Evolutionary conservation across 345 rosid genomes (phyloP).

Genomic region (Hypericum androsaemum): DNA sequence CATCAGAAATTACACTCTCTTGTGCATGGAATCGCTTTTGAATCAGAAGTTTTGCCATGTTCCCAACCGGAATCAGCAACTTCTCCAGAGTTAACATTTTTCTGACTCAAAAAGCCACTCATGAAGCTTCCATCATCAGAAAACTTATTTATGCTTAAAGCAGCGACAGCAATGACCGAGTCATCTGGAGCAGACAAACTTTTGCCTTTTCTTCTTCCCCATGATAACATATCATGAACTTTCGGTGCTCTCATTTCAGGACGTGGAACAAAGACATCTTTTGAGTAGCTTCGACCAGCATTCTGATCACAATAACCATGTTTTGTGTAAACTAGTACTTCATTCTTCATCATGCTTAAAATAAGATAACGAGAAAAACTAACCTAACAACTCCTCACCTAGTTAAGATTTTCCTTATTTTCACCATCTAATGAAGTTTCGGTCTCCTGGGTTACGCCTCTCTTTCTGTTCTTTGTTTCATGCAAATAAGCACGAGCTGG

Average conservation of each 20-base stretch:
- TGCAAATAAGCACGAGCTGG: constrained; percentile 80
- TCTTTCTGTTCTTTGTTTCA: constrained; percentile 62
- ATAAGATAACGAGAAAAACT: neutral
- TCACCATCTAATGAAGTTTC: constrained; percentile 17
- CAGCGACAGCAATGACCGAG: constrained; percentile 40
- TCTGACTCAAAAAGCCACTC: constrained; percentile 36
- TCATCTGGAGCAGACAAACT: constrained; percentile 39
- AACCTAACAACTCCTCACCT: constrained; percentile 25
- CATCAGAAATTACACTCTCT: constrained; percentile 20
- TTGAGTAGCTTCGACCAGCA: constrained; percentile 44
- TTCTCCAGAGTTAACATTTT: constrained; percentile 20
- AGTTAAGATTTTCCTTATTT: constrained; percentile 27
- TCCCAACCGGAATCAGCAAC: constrained; percentile 21
- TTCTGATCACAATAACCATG: constrained; percentile 22
- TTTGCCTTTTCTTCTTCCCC: constrained; percentile 58
- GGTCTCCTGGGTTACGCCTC: constrained; percentile 27
- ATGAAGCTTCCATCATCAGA: constrained; percentile 71
- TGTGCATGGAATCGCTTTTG: constrained; percentile 13
- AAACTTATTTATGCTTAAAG: constrained; percentile 57
- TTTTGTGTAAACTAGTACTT: neutral
- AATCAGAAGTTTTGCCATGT: constrained; percentile 18
- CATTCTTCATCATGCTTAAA: too few relatives aligned
- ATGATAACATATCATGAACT: constrained; percentile 47
- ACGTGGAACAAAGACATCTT: constrained; percentile 44
- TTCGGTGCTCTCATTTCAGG: constrained; percentile 66